Percentiles rank a stretch among this genome's conserved stretches.
These are phyloP conservation scores for Termitomyces sp. DNA, from an alignment of 768 basidiomycete species.

Conservation along the genomic window DNA sequence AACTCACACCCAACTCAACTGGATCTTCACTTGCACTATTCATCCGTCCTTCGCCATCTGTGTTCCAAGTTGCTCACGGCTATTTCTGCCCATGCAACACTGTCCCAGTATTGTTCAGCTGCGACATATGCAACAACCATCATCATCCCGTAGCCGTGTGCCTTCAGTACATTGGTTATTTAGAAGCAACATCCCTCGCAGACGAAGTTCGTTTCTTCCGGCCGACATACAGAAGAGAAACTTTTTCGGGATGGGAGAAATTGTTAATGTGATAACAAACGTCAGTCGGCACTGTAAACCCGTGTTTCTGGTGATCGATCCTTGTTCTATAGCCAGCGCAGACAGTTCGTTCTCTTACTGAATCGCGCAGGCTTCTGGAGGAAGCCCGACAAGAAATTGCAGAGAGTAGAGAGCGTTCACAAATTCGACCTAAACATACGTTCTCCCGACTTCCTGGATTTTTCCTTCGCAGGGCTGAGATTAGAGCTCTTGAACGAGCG, in stretches of 20 bases:
- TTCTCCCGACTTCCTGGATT: conserved; percentile 75
- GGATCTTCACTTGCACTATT: not conserved
- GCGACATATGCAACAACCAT: conserved; percentile 18
- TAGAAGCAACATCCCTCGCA: conserved; percentile 65
- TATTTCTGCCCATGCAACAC: conserved; percentile 15
- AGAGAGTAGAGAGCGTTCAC: conserved; percentile 60
- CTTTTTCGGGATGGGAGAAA: conserved; percentile 77
- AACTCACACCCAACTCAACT: conserved; percentile 8
- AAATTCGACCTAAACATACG: conserved; percentile 68
- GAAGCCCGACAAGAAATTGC: conserved; percentile 72
- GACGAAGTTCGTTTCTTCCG: conserved; percentile 54
- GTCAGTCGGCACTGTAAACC: conserved; percentile 32
- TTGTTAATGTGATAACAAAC: conserved; percentile 68
- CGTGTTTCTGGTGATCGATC: not conserved
- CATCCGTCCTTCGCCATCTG: not conserved
- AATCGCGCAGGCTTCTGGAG: conserved; percentile 69
- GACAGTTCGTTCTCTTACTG: conserved; percentile 73
- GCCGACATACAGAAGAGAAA: conserved; percentile 60
- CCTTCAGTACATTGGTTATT: conserved; percentile 68
- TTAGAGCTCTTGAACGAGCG: conserved; percentile 56
- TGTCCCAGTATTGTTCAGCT: conserved; percentile 17
- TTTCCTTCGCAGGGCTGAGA: conserved; percentile 62
- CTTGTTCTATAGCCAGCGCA: conserved; percentile 56
- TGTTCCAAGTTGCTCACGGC: not conserved
- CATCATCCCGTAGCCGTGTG: conserved; percentile 17